Evolutionary conservation across 2,329 filamentous ascomycete species (phyloP).

Genomic region (Diaporthe longicolla): DNA sequence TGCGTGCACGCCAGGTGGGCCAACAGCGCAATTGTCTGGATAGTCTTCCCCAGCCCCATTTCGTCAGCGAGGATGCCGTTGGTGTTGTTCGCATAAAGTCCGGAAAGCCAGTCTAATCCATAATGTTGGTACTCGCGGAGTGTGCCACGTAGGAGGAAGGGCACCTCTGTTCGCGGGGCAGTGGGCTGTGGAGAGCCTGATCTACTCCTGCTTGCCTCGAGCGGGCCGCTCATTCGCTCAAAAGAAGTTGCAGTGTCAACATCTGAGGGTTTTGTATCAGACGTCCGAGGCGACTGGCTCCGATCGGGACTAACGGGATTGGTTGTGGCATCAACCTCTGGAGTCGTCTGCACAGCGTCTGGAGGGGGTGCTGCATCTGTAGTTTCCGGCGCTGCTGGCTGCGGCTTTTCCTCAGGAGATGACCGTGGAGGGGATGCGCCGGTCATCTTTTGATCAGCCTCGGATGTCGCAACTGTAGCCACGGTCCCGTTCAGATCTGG

Average conservation of each 20-base stretch:
- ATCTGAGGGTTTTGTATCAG: slow-evolving; percentile 67
- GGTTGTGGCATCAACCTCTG: slow-evolving; percentile 60
- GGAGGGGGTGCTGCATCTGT: slow-evolving; percentile 46
- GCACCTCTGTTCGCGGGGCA: slow-evolving; percentile 77
- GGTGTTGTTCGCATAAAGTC: slow-evolving; percentile 90
- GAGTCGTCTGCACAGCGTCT: slow-evolving; percentile 53
- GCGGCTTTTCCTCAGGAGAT: neutral
- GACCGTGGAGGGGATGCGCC: neutral
- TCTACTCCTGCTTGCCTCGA: slow-evolving; percentile 50
- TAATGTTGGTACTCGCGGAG: slow-evolving; percentile 96
- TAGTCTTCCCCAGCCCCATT: slow-evolving; percentile 98
- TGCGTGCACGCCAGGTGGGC: slow-evolving; percentile 93
- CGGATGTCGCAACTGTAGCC: slow-evolving; percentile 44
- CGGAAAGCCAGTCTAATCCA: slow-evolving; percentile 96
- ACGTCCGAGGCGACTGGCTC: slow-evolving; percentile 63
- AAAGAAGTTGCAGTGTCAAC: slow-evolving; percentile 58
- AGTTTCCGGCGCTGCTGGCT: slow-evolving; percentile 45
- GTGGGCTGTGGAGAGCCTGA: slow-evolving; percentile 52
- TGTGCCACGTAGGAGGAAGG: slow-evolving; percentile 87
- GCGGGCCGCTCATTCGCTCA: slow-evolving; percentile 53
- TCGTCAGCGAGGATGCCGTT: slow-evolving; percentile 98
- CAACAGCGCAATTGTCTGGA: slow-evolving; percentile 94
- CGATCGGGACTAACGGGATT: slow-evolving; percentile 59
- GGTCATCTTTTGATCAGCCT: slow-evolving; percentile 40
- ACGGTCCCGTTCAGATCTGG: neutral